A percentile compares a stretch with the other conserved stretches of the same genome.
Conservation (phyloP, 2,329 filamentous ascomycete genomes). For the Rhinocladiella similis region DNA sequence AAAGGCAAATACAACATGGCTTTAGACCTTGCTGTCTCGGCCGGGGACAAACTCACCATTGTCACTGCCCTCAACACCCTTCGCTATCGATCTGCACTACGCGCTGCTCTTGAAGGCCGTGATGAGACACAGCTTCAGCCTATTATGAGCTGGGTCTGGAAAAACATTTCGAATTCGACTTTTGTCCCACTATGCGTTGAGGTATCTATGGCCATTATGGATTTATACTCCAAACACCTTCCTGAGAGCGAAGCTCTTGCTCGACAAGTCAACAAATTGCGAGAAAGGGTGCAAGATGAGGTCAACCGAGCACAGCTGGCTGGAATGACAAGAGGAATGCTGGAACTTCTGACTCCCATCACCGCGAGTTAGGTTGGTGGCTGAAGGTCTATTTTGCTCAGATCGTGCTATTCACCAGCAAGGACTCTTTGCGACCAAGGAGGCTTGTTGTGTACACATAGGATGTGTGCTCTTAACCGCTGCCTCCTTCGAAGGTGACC, state of each 20-base stretch:
- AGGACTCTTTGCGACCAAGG: no score
- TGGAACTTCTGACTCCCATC: conserved; percentile 60
- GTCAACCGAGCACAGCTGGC: conserved; percentile 83
- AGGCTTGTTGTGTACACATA: neutral
- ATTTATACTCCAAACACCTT: conserved; percentile 81
- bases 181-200: conserved; percentile 81
- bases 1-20: conserved; percentile 75
- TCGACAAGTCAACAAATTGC: conserved; percentile 66
- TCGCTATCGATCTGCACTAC: conserved; percentile 81
- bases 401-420: no score
- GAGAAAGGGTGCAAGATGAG: conserved; percentile 70
- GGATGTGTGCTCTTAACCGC: no score
- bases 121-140: conserved; percentile 81
- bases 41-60: conserved; percentile 59
- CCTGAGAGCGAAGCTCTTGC: conserved; percentile 73
- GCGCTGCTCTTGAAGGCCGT: conserved; percentile 74
- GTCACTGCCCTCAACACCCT: conserved; percentile 81
- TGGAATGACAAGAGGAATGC: conserved; percentile 80
- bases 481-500: no score
- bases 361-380: neutral
- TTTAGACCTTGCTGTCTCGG: conserved; percentile 73
- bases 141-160: conserved; percentile 78
- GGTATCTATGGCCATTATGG: conserved; percentile 76
- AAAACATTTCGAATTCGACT: conserved; percentile 73
- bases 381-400: neutral